Percentiles rank a stretch among this genome's conserved stretches.
Evolutionary conservation across 2,329 filamentous ascomycete genomes (phyloP).

Genomic region (Pseudogymnoascus sp.): DNA sequence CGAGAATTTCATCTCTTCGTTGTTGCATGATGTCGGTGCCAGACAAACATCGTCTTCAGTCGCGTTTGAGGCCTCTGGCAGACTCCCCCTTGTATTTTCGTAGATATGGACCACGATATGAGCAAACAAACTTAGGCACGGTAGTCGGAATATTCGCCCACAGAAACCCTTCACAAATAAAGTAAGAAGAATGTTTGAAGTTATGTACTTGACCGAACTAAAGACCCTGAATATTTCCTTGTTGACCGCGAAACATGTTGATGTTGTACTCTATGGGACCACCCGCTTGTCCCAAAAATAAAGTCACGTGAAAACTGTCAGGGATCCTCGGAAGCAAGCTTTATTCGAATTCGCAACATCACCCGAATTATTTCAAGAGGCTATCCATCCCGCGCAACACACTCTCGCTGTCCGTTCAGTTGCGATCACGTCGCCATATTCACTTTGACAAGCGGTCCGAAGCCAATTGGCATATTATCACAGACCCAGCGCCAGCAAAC

Average conservation of each 20-base stretch:
- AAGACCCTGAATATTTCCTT: slow-evolving; percentile 8
- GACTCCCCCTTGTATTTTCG: slow-evolving; percentile 5
- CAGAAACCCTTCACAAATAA: not conserved
- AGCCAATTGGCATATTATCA: slow-evolving; percentile 9
- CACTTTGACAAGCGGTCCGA: not conserved
- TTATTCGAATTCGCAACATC: slow-evolving; percentile 10
- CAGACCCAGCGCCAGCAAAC: slow-evolving; percentile 4
- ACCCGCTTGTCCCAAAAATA: slow-evolving; percentile 10
- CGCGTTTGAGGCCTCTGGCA: slow-evolving; percentile 7
- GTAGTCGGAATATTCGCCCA: not conserved
- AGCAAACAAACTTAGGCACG: not conserved
- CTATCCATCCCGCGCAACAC: slow-evolving; percentile 7
- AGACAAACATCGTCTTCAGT: slow-evolving; percentile 7
- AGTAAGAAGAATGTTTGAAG: not conserved
- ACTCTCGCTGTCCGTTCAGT: slow-evolving; percentile 1
- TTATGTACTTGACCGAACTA: not conserved
- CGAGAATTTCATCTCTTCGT: slow-evolving; percentile 88
- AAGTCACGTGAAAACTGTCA: slow-evolving; percentile 3
- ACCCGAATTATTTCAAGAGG: slow-evolving; percentile 10
- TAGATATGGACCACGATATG: not conserved
- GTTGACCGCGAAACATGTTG: slow-evolving; percentile 4
- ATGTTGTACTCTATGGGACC: not conserved
- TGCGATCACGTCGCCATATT: slow-evolving; percentile 7
- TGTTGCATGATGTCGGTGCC: slow-evolving; percentile 49
- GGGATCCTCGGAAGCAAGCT: slow-evolving; percentile 11